Evolutionary conservation across 306 rosid species (phyloP), one percentile per base, ranked within the genome.

Genomic region (Styphnolobium japonicum): DNA sequence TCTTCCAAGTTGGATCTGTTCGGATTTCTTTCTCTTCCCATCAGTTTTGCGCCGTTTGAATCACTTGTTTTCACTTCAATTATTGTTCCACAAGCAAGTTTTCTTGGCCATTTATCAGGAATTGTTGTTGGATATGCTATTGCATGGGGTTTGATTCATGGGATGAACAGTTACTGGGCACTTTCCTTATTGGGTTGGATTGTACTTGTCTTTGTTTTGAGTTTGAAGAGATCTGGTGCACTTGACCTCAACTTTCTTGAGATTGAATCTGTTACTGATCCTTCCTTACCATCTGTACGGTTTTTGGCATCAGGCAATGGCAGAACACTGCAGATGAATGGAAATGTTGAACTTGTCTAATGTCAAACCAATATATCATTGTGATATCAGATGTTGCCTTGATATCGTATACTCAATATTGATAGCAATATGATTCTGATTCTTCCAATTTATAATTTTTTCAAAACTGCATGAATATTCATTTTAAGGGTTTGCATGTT

Each of bases 21-120:
- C 55, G 98, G 98, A 43, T 87, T 95, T 37, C 97, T 95, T 80
- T 92, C 98, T 0, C 97, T 95, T 58, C 98, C 98, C 22, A 95
- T 95, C 71, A 95, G 98, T 86, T 95, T 95, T 55, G 98, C 98
- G 0, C 98, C 98, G 16, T 92, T 95, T 65, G 98, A 95, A 76
- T 95, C 98, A 0, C 98, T 95, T 62, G 81, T 95, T 80, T 93
- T 95, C 70, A 92, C 98, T 70, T 91, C 98, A 7, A 91, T 95
- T 78, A 93, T 95, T 63, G 98, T 95, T 56, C 98, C 98, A 4
- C 98, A 91, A 78, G 98, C 98, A 10, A 95, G 98, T 85, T 95
- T 95, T 86, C 86, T 95, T 23, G 98, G 98, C 29, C 98, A 95
- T 89, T 89, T 95, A 51, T 87, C 98, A 8, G 98, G 98, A 82